Percentiles rank a stretch among this genome's conserved stretches.
Conservation (phyloP, 768 basidiomycete species). For the Amanita molliuscula region DNA sequence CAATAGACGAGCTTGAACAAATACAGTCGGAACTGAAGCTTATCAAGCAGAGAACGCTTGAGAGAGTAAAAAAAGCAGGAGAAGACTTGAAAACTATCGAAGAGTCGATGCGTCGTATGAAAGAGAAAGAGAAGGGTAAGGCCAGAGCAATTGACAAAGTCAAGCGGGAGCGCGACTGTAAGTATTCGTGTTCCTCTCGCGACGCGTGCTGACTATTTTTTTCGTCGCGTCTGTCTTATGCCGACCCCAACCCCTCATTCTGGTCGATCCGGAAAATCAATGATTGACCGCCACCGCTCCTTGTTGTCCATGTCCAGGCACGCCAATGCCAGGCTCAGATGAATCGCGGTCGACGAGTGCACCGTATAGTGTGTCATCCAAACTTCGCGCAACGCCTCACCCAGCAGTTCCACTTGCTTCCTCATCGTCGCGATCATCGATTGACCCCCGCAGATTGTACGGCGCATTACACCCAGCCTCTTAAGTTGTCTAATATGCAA, state of each 20-base stretch:
- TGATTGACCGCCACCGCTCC: no score
- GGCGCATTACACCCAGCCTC: slow-evolving; percentile 12
- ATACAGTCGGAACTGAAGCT: slow-evolving; percentile 52
- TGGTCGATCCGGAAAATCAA: no score
- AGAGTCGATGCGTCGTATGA: slow-evolving; percentile 67
- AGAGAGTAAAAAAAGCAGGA: slow-evolving; percentile 63
- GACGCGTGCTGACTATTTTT: slow-evolving; percentile 1
- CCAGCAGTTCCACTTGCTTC: slow-evolving; percentile 33
- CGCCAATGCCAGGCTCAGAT: slow-evolving; percentile 40
- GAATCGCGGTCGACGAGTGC: slow-evolving; percentile 32
- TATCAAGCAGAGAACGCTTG: slow-evolving; percentile 42
- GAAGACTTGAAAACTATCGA: slow-evolving; percentile 68
- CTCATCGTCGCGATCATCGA: slow-evolving; percentile 40
- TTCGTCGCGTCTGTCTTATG: background rate
- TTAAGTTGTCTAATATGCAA: slow-evolving; percentile 6
- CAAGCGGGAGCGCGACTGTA: slow-evolving; percentile 69
- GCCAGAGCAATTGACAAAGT: slow-evolving; percentile 59
- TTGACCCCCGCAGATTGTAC: slow-evolving; percentile 58
- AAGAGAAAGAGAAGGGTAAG: slow-evolving; percentile 70
- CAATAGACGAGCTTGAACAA: slow-evolving; percentile 59
- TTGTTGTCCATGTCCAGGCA: slow-evolving; percentile 13
- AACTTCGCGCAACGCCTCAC: slow-evolving; percentile 38
- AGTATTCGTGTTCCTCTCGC: slow-evolving; percentile 22
- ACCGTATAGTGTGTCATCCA: slow-evolving; percentile 22
- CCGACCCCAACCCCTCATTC: background rate